phyloP scores from a whole-genome alignment of 495 filamentous ascomycete species.

The Jackrogersella minutella region DNA sequence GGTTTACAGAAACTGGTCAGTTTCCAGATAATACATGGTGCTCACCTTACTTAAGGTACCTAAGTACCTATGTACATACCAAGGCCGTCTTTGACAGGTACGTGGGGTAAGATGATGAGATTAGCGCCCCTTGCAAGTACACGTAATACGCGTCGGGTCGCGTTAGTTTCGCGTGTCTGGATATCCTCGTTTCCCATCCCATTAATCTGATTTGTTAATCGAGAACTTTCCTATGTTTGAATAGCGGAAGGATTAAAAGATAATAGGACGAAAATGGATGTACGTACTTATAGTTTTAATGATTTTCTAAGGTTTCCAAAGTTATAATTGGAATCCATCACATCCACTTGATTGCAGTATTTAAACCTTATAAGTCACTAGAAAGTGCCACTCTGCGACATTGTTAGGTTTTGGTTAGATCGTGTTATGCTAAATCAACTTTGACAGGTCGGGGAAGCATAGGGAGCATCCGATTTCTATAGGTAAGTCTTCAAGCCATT shows the following conservation, averaged over 20 bases:
- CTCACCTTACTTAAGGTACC: too few species aligned
- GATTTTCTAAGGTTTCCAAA: too few species aligned
- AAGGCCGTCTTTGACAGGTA: background rate
- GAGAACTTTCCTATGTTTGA: background rate
- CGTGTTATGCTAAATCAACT: background rate
- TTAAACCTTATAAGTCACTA: background rate
- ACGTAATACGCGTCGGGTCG: constrained; percentile 36
- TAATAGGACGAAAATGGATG: background rate
- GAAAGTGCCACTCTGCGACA: background rate
- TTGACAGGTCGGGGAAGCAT: background rate
- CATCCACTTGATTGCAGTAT: background rate
- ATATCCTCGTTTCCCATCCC: background rate
- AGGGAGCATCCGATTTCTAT: background rate
- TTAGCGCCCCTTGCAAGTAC: background rate
- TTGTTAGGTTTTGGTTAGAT: background rate
- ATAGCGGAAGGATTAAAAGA: background rate
- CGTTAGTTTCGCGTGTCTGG: constrained; percentile 39
- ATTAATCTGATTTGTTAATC: constrained; percentile 4
- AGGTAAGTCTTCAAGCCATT: background rate
- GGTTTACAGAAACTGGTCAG: too few species aligned
- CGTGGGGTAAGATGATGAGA: constrained; percentile 16
- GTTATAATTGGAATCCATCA: background rate
- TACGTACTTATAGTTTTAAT: background rate
- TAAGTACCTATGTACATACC: background rate
- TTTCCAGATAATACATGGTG: too few species aligned